phyloP scores from a whole-genome alignment of 306 rosid genomes.

The Lathyrus aphaca region DNA sequence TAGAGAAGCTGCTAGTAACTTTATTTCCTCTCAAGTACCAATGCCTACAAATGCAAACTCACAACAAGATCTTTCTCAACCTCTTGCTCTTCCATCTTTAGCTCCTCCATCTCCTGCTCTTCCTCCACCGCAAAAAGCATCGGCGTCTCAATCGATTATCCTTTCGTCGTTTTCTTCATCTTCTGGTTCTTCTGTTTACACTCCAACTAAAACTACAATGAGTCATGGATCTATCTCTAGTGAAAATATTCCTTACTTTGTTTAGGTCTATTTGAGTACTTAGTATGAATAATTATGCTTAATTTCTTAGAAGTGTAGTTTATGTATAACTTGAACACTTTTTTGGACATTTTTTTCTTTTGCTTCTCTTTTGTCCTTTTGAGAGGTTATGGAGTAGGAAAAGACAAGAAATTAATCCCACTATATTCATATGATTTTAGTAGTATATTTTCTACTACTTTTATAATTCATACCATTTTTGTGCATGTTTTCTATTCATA shows the following conservation, averaged over 20 bases:
- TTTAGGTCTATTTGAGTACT: conserved; percentile 39
- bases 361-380: conserved; percentile 13
- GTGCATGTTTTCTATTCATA: conserved; percentile 5
- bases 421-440: conserved; percentile 26
- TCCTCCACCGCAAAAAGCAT: conserved; percentile 43
- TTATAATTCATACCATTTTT: conserved; percentile 3
- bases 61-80: conserved; percentile 47
- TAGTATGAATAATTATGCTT: conserved; percentile 34
- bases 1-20: conserved; percentile 58
- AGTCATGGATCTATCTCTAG: conserved; percentile 73
- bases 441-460: conserved; percentile 30
- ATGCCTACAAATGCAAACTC: conserved; percentile 40
- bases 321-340: conserved; percentile 26
- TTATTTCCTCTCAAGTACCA: conserved; percentile 59
- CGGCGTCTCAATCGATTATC: conserved; percentile 46
- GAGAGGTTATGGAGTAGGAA: conserved; percentile 15
- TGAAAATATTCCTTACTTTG: conserved; percentile 67
- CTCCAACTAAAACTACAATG: conserved; percentile 56
- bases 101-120: conserved; percentile 36
- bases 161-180: conserved; percentile 64
- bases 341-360: conserved; percentile 10
- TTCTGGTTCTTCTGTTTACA: conserved; percentile 63
- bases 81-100: conserved; percentile 28
- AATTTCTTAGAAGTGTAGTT: conserved; percentile 11
- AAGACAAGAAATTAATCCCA: conserved; percentile 6